A percentile compares a stretch with the other conserved stretches of the same genome.
Evolutionary conservation across 2,329 filamentous ascomycete genomes (phyloP).

Genomic region (Shiraia sp.): DNA sequence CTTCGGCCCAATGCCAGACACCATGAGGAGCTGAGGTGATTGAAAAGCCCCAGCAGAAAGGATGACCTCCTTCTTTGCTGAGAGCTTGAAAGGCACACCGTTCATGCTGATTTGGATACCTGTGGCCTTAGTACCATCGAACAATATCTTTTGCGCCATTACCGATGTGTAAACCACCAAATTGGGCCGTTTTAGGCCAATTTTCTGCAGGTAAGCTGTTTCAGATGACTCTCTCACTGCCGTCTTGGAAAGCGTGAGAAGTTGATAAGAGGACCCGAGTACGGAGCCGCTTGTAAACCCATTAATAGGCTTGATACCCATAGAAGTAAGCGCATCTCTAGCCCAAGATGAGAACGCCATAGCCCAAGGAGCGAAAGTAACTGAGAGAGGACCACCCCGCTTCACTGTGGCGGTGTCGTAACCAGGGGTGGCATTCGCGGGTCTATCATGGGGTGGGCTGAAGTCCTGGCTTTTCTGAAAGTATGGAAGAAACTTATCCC

Average conservation of each 20-base stretch:
- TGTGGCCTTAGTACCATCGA: constrained; percentile 17
- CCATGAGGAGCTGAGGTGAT: constrained; percentile 43
- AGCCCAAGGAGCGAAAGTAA: constrained; percentile 21
- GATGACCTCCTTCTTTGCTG: constrained; percentile 48
- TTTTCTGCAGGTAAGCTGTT: constrained; percentile 1
- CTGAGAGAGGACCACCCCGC: constrained; percentile 7
- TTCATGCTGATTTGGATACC: constrained; percentile 11
- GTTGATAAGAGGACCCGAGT: too few species aligned
- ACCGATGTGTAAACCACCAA: constrained; percentile 33
- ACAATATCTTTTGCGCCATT: constrained; percentile 40
- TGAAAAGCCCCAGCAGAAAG: constrained; percentile 48
- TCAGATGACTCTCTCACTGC: constrained; percentile 5
- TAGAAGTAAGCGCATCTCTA: constrained; percentile 8
- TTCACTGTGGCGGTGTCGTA: constrained; percentile 5
- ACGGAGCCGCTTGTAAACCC: constrained; percentile 11
- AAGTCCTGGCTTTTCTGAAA: too few species aligned
- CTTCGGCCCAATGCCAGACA: constrained; percentile 38
- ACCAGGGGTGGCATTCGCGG: constrained; percentile 6
- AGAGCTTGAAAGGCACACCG: constrained; percentile 9
- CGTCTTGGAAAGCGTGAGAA: not conserved
- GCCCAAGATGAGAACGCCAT: constrained; percentile 14
- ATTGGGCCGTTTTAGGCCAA: not conserved
- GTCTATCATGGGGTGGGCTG: not conserved
- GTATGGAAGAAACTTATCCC: too few species aligned
- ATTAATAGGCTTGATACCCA: constrained; percentile 21